Conservation (phyloP, 495 filamentous ascomycete genomes). For the Penicillium malachiteum region DNA sequence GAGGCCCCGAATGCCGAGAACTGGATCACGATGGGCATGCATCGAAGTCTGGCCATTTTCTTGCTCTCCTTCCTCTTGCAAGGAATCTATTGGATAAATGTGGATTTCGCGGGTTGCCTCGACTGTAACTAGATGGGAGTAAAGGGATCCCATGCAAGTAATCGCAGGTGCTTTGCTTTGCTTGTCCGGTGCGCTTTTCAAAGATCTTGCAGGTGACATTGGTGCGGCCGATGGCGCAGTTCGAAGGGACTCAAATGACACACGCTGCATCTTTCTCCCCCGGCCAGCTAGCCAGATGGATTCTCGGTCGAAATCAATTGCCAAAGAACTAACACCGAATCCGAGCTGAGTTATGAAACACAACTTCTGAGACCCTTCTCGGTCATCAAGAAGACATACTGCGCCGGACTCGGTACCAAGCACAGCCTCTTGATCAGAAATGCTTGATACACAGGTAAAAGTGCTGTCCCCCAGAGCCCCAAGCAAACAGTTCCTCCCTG, state of each 20-base stretch:
- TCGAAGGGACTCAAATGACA: slow-evolving; percentile 40
- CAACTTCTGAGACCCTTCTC: slow-evolving; percentile 66
- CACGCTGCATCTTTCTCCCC: slow-evolving; percentile 38
- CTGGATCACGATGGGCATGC: slow-evolving; percentile 74
- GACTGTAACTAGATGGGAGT: slow-evolving; percentile 69
- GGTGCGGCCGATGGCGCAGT: slow-evolving; percentile 19
- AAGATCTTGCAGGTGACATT: slow-evolving; percentile 23
- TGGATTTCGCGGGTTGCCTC: slow-evolving; percentile 72
- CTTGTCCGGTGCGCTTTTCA: slow-evolving; percentile 22
- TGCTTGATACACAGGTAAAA: slow-evolving; percentile 74
- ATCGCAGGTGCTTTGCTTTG: slow-evolving; percentile 37
- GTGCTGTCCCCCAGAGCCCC: slow-evolving; percentile 69
- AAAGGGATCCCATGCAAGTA: slow-evolving; percentile 68
- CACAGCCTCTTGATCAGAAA: slow-evolving; percentile 60
- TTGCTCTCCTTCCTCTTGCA: slow-evolving; percentile 33
- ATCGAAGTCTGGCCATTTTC: slow-evolving; percentile 34
- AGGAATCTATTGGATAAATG: slow-evolving; percentile 47
- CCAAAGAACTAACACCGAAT: slow-evolving; percentile 48
- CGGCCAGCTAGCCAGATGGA: slow-evolving; percentile 58
- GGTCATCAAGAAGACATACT: slow-evolving; percentile 68
- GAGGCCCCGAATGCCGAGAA: slow-evolving; percentile 71
- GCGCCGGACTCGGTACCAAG: slow-evolving; percentile 50
- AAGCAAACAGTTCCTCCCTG: slow-evolving; percentile 59
- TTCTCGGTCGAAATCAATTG: slow-evolving; percentile 52
- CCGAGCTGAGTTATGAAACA: slow-evolving; percentile 31